These are phyloP conservation scores for Penicillium coffeae DNA, from an alignment of 495 filamentous ascomycete genomes.

Conservation along the genomic window DNA sequence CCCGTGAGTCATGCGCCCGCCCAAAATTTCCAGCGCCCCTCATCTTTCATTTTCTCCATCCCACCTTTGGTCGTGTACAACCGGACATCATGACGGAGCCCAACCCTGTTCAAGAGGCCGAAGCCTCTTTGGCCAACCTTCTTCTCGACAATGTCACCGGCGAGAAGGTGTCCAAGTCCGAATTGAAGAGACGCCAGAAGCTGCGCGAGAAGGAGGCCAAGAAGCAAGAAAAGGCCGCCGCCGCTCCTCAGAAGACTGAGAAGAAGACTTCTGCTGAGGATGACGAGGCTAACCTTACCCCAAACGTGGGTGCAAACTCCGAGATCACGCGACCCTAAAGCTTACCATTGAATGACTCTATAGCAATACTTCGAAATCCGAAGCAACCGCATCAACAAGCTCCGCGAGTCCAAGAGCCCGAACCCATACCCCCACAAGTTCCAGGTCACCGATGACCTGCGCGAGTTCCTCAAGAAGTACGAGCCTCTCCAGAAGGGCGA, in stretches of 20 bases:
- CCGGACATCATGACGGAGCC: conserved; percentile 42
- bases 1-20: conserved; percentile 25
- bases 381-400: conserved; percentile 76
- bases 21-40: conserved; percentile 39
- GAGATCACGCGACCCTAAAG: background rate
- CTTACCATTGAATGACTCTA: conserved; percentile 11
- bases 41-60: conserved; percentile 24
- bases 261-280: conserved; percentile 68
- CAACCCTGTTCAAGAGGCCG: conserved; percentile 52
- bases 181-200: conserved; percentile 96
- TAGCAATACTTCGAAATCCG: conserved; percentile 99
- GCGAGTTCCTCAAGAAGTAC: conserved; percentile 72
- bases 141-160: conserved; percentile 81
- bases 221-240: conserved; percentile 82
- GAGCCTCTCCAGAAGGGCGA: conserved; percentile 81
- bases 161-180: conserved; percentile 80
- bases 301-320: conserved; percentile 63
- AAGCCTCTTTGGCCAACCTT: conserved; percentile 65
- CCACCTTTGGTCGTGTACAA: conserved; percentile 19
- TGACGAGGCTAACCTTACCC: conserved; percentile 74
- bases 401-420: conserved; percentile 72
- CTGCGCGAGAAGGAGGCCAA: conserved; percentile 76
- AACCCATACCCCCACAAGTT: conserved; percentile 99
- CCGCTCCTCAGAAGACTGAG: conserved; percentile 61
- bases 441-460: conserved; percentile 72